Conservation (phyloP, 2,329 filamentous ascomycete species). For the Fusarium metavorans region DNA sequence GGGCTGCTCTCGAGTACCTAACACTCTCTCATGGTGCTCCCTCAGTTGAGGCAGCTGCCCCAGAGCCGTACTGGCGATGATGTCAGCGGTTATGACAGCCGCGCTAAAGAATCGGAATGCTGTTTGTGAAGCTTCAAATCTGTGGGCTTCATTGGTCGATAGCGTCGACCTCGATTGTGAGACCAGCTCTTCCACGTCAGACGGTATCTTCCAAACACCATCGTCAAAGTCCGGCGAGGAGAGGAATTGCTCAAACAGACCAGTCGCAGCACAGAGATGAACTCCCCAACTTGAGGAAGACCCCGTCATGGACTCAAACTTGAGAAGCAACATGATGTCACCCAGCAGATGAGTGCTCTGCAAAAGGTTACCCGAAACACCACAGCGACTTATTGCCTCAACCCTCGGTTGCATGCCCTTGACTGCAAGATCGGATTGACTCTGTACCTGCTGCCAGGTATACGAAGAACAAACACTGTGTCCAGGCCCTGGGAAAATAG, state of each 20-base stretch:
- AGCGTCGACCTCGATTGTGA: neutral
- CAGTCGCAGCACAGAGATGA: neutral
- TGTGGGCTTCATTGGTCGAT: neutral
- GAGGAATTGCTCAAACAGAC: constrained; percentile 1
- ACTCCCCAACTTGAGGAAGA: neutral
- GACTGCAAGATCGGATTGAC: neutral
- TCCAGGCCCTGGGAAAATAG: neutral
- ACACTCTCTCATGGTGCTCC: neutral
- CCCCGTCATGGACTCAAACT: constrained; percentile 10
- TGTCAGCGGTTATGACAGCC: constrained; percentile 46
- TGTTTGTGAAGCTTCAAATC: constrained; percentile 45
- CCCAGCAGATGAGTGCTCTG: constrained; percentile 1
- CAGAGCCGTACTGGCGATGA: constrained; percentile 14
- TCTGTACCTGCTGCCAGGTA: constrained; percentile 8
- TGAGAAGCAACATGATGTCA: constrained; percentile 8
- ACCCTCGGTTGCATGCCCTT: constrained; percentile 8
- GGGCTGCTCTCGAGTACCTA: neutral
- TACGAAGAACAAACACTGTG: neutral
- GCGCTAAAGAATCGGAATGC: constrained; percentile 52
- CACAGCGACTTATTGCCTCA: neutral
- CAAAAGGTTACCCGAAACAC: neutral
- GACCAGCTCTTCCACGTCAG: neutral
- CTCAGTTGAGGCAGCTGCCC: neutral
- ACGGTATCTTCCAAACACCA: neutral
- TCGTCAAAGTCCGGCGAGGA: neutral